Evolutionary conservation across 345 rosid genomes (phyloP).

Genomic region (Hypericum androsaemum): DNA sequence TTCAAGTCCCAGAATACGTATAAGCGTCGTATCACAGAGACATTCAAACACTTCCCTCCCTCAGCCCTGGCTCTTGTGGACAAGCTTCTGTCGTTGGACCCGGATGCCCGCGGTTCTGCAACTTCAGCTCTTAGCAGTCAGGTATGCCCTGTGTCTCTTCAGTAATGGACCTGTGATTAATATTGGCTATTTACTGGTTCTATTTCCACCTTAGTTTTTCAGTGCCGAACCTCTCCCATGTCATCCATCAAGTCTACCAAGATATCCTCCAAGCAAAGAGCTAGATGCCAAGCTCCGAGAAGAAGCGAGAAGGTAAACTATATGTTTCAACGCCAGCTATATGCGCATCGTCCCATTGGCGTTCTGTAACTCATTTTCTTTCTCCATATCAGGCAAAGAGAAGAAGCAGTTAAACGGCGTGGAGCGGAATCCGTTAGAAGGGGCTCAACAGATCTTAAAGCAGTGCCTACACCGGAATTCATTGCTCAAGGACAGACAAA

Average conservation of each 20-base stretch:
- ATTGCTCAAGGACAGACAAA: constrained; percentile 40
- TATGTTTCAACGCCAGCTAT: background rate
- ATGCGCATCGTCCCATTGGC: background rate
- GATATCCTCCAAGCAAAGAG: constrained; percentile 75
- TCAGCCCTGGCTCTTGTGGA: constrained; percentile 51
- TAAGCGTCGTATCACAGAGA: constrained; percentile 43
- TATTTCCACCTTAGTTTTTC: constrained; percentile 41
- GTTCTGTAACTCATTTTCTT: constrained; percentile 2
- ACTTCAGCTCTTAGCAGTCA: constrained; percentile 48
- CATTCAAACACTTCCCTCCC: constrained; percentile 44
- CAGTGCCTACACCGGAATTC: constrained; percentile 50
- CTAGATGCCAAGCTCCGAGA: constrained; percentile 52
- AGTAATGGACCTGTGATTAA: background rate
- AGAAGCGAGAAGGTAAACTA: constrained; percentile 48
- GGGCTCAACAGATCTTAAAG: constrained; percentile 40
- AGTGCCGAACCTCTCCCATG: constrained; percentile 55
- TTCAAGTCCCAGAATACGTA: constrained; percentile 68
- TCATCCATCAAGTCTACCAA: constrained; percentile 58
- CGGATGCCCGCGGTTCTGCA: constrained; percentile 54
- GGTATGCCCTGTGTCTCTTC: constrained; percentile 26
- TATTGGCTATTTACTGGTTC: background rate
- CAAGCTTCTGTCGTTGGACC: constrained; percentile 59
- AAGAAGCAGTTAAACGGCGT: constrained; percentile 46
- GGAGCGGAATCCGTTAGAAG: constrained; percentile 65
- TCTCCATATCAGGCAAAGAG: constrained; percentile 41